A percentile compares a stretch with the other conserved stretches of the same genome.
These are phyloP conservation scores for Pueraria montana DNA, from an alignment of 306 rosid genomes.

Conservation along the genomic window DNA sequence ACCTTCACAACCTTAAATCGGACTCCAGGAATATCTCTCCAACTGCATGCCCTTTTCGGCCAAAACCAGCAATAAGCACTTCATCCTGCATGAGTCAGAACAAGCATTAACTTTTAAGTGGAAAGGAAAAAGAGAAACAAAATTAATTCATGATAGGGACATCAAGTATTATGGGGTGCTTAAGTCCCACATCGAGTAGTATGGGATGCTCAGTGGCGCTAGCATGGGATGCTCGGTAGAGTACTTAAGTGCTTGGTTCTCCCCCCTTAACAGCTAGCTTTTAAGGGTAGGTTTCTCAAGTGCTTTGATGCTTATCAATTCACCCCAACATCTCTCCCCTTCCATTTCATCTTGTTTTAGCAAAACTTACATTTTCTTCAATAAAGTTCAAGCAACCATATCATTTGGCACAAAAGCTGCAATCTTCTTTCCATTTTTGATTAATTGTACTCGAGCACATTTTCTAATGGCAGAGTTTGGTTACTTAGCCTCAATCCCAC, in stretches of 20 bases:
- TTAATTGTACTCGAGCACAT: constrained; percentile 74
- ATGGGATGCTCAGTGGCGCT: too few relatives aligned
- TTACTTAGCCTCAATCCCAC: constrained; percentile 79
- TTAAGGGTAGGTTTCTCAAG: too few relatives aligned
- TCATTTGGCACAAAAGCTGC: constrained; percentile 79
- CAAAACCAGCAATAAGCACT: constrained; percentile 72
- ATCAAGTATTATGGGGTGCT: too few relatives aligned
- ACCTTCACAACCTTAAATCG: too few relatives aligned
- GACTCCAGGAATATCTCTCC: too few relatives aligned
- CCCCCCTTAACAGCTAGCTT: too few relatives aligned
- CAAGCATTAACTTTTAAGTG: neutral
- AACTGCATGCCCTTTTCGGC: too few relatives aligned
- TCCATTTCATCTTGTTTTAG: constrained; percentile 6
- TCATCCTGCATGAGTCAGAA: constrained; percentile 60
- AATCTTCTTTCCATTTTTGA: constrained; percentile 76
- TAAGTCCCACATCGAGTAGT: too few relatives aligned
- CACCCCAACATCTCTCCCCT: neutral
- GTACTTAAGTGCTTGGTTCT: too few relatives aligned
- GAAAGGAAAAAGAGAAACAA: neutral
- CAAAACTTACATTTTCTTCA: constrained; percentile 67
- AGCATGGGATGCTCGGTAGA: too few relatives aligned
- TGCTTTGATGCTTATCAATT: too few relatives aligned
- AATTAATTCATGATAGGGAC: too few relatives aligned
- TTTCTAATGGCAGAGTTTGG: constrained; percentile 80
- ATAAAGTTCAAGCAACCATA: constrained; percentile 75